Base-by-base conservation (phyloP, 192 early-diverging fungal genomes). In the Chytriomyces sp. region DNA sequence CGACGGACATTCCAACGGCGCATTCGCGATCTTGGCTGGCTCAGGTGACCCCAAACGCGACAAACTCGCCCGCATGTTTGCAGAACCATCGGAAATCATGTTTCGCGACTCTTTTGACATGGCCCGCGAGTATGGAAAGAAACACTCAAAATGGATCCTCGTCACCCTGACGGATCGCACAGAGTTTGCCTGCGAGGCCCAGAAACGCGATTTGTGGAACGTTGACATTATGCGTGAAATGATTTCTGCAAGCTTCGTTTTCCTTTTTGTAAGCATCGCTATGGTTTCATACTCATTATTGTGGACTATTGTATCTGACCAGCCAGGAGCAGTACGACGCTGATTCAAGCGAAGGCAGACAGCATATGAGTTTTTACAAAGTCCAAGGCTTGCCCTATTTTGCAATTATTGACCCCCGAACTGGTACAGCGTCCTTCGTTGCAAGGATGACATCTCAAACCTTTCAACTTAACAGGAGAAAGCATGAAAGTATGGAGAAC, bases 131-230 rank as follows among this genome's bases (percentile, higher is more conserved):
- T 12, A 52, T 41, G 30, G 44, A 14, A 64, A 22, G 17, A 53
- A 64, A 3, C 73, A 91, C 82, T 85, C 95, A 72, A 97, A 97
- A 77, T 89, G 91, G 8, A 85, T 94, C 8, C 74, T 96, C 0
- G 74, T 80, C 26, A 73, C 80, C 33, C 64, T 79, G 5, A 25
- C 63, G 56, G 90, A 96, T 52, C 80, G 89, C 4, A 77, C 87
- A 0, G 93, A 96, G 52, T 97, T 98, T 79, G 77, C 84, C 25
- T 96, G 94, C 78, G 93, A 96, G 69, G 80, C 90, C 19, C 78
- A 98, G 76, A 97, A 96, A 75, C 90, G 96, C 61, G 95, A 99
- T 82, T 83, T 98, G 53, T 99, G 94, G 95, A 96, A 90, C 33
- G 82, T 94, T 55, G 33, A 71, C 75, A 71, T 79, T 14, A 91